Evolutionary conservation across 495 filamentous ascomycete species (phyloP).

Genomic region (Xylaria venustula): DNA sequence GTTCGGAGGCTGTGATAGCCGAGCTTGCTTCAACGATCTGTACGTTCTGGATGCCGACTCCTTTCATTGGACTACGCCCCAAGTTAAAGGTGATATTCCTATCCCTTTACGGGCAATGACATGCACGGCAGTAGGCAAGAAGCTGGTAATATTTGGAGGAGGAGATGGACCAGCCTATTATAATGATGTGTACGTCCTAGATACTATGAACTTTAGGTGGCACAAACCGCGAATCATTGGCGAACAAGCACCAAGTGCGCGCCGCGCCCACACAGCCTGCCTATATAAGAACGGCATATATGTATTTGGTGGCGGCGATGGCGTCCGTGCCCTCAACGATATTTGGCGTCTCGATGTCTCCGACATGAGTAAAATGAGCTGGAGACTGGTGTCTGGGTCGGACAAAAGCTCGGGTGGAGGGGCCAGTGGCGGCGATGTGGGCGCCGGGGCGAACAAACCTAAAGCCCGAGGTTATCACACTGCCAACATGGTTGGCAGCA

Average conservation of each 20-base stretch:
- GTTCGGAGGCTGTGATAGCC: constrained; percentile 65
- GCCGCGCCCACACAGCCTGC: constrained; percentile 64
- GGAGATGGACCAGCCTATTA: constrained; percentile 67
- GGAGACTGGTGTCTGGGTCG: constrained; percentile 56
- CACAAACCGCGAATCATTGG: constrained; percentile 54
- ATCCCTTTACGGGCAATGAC: constrained; percentile 65
- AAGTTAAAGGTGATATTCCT: constrained; percentile 59
- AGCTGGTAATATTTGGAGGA: constrained; percentile 63
- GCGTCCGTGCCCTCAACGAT: constrained; percentile 63
- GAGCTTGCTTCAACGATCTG: constrained; percentile 63
- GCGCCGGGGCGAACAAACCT: constrained; percentile 35
- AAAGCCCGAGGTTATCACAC: constrained; percentile 66
- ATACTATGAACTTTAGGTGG: constrained; percentile 63
- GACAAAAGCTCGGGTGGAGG: constrained; percentile 11
- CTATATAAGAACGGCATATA: constrained; percentile 67
- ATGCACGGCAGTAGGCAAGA: constrained; percentile 63
- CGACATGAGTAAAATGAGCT: constrained; percentile 60
- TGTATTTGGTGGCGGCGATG: constrained; percentile 65
- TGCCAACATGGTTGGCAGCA: constrained; percentile 66
- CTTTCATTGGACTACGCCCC: constrained; percentile 61
- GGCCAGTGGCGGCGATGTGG: constrained; percentile 16
- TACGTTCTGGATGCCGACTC: constrained; percentile 65
- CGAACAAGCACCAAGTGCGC: constrained; percentile 50
- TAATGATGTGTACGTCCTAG: constrained; percentile 67
- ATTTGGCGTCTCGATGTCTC: constrained; percentile 66